These are phyloP conservation scores for Exutisphaerella laricina DNA, from an alignment of 2,329 filamentous ascomycete species.

Conservation along the genomic window DNA sequence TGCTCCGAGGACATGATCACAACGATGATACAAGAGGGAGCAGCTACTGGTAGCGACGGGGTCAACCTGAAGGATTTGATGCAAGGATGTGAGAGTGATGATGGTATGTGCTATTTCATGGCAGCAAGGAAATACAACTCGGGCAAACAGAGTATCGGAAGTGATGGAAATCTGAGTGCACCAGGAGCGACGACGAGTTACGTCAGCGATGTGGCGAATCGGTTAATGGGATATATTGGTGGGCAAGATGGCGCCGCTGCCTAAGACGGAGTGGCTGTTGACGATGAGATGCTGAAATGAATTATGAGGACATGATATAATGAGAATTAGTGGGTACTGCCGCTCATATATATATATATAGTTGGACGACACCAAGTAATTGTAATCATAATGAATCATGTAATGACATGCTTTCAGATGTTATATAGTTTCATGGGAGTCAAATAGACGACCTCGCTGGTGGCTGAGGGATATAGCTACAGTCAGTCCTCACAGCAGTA, in stretches of 20 bases:
- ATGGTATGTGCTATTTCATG: conserved; percentile 39
- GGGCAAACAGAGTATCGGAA: conserved; percentile 23
- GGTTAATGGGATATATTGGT: conserved; percentile 7
- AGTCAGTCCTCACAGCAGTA: no score
- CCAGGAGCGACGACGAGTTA: conserved; percentile 3
- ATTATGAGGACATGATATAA: no score
- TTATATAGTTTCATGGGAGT: no score
- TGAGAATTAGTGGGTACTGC: no score
- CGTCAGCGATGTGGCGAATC: conserved; percentile 7
- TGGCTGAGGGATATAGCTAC: no score
- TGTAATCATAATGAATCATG: no score
- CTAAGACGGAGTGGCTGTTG: no score
- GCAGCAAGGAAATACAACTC: conserved; percentile 46
- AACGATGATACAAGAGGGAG: conserved; percentile 41
- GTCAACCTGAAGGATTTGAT: conserved; percentile 36
- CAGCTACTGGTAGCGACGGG: conserved; percentile 36
- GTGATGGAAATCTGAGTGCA: conserved; percentile 1
- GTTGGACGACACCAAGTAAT: no score
- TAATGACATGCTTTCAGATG: no score
- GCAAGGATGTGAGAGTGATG: not conserved
- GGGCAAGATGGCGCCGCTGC: not conserved
- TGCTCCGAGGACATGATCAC: conserved; percentile 36
- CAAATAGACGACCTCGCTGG: no score
- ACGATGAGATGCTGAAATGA: no score
- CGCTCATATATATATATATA: no score